Conservation (phyloP, 768 basidiomycete genomes). For the Calocera cornea region DNA sequence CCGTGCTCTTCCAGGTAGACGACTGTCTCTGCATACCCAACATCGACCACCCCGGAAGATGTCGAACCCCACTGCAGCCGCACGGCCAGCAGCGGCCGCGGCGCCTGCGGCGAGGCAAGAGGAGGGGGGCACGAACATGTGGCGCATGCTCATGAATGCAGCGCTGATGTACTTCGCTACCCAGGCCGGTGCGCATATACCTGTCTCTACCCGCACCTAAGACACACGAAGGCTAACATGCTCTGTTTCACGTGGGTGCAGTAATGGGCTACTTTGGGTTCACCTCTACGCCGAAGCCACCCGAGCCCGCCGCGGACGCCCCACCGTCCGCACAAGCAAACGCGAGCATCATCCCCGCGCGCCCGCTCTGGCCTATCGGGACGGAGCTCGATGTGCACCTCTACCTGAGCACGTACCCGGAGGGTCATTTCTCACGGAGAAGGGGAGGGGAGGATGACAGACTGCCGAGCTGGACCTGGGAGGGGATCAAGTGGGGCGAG, state of each 20-base stretch:
- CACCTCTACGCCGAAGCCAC: not conserved
- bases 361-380: not conserved
- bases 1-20: slow-evolving; percentile 1
- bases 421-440: not conserved
- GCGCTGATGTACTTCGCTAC: not conserved
- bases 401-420: not conserved
- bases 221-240: too few relatives aligned
- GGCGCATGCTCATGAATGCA: not conserved
- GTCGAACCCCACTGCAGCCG: too few relatives aligned
- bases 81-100: not conserved
- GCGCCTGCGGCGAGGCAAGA: not conserved
- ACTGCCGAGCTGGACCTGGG: not conserved
- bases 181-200: not conserved
- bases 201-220: not conserved
- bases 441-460: not conserved
- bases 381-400: not conserved
- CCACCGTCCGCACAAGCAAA: not conserved
- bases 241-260: not conserved
- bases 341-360: not conserved
- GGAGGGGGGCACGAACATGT: slow-evolving; percentile 7
- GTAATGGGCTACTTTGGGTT: not conserved
- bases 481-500: not conserved
- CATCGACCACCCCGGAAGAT: too few relatives aligned
- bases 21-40: not conserved
- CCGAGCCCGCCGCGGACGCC: not conserved